Percentiles rank a stretch among this genome's conserved stretches.
Evolutionary conservation across 495 filamentous ascomycete species (phyloP).

Genomic region (Stereocaulon alpinum): DNA sequence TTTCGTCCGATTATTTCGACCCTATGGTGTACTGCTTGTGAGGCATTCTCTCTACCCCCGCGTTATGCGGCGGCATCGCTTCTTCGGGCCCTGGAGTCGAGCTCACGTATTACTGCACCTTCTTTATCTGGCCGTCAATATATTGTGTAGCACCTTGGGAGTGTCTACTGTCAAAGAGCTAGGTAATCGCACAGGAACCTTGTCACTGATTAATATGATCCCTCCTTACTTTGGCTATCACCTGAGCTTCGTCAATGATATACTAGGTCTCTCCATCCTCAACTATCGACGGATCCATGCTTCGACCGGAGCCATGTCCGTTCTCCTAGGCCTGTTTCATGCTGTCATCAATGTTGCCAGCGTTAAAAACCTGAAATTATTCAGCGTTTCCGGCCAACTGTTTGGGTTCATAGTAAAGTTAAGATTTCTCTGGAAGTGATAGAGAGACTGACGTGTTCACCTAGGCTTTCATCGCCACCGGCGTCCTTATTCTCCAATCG

Average conservation of each 20-base stretch:
- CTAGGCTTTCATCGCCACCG: too few species aligned
- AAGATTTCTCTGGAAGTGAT: too few species aligned
- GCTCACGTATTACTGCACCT: neutral
- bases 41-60: slow-evolving; percentile 3
- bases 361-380: too few species aligned
- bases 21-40: neutral
- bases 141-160: slow-evolving; percentile 8
- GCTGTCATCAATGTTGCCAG: neutral
- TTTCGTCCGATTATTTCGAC: neutral
- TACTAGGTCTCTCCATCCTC: slow-evolving; percentile 5
- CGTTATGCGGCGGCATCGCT: neutral
- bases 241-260: neutral
- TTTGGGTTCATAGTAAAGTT: slow-evolving; percentile 5
- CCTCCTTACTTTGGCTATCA: neutral
- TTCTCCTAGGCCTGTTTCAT: slow-evolving; percentile 2
- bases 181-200: neutral
- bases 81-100: neutral
- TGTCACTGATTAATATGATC: neutral
- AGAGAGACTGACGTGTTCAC: too few species aligned
- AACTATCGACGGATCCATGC: neutral
- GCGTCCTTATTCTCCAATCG: too few species aligned
- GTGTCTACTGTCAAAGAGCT: neutral
- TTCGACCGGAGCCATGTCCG: neutral
- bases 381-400: too few species aligned
- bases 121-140: slow-evolving; percentile 1